Evolutionary conservation across 768 basidiomycete genomes (phyloP).

Genomic region (Kwoniella sp.): DNA sequence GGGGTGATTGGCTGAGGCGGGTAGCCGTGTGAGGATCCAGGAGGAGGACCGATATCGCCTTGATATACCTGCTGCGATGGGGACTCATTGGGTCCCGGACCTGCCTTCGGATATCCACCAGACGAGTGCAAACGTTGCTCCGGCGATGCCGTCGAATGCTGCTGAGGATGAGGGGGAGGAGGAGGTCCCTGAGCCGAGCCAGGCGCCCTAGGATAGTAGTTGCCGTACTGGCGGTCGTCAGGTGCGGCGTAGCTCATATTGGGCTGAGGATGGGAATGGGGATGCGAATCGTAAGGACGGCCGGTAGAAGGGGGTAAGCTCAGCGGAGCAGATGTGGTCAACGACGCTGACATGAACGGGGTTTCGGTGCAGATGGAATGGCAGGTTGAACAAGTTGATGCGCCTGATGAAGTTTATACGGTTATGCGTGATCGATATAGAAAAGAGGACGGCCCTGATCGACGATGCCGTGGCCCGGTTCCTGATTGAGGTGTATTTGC

Average conservation of each 20-base stretch:
- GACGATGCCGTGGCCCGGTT: constrained; percentile 4
- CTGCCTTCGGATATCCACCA: constrained; percentile 25
- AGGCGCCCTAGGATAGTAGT: constrained; percentile 30
- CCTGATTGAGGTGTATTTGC: not conserved
- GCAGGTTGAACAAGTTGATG: not conserved
- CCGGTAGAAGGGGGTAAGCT: constrained; percentile 21
- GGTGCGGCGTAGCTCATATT: constrained; percentile 27
- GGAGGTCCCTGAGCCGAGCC: constrained; percentile 33
- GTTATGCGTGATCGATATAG: not conserved
- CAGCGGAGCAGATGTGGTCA: constrained; percentile 34
- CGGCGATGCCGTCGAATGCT: constrained; percentile 21
- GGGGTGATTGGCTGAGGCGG: constrained; percentile 42
- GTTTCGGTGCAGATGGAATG: not conserved
- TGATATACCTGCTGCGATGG: constrained; percentile 29
- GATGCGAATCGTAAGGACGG: constrained; percentile 22
- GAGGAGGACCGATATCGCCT: constrained; percentile 26
- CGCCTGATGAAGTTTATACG: not conserved
- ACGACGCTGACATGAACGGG: constrained; percentile 25
- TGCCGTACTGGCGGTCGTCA: constrained; percentile 23
- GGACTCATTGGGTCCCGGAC: constrained; percentile 31
- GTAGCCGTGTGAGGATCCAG: constrained; percentile 38
- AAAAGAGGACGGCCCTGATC: constrained; percentile 16
- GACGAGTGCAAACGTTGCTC: constrained; percentile 36
- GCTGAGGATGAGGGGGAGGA: constrained; percentile 17
- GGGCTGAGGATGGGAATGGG: constrained; percentile 12